Evolutionary conservation across 2,329 filamentous ascomycete genomes (phyloP).

Genomic region (Arthrobotrys conoides): DNA sequence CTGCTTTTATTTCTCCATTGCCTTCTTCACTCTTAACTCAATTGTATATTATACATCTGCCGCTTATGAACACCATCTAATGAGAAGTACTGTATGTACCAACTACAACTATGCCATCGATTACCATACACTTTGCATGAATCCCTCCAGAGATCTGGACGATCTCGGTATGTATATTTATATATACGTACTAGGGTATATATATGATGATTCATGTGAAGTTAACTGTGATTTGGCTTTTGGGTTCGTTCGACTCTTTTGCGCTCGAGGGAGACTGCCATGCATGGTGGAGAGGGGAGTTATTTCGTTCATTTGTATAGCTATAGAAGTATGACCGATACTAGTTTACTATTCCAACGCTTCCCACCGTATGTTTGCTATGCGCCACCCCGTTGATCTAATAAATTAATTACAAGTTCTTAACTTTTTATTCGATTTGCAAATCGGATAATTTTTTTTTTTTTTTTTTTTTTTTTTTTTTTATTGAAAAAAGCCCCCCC

Average conservation of each 20-base stretch:
- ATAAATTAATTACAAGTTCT: constrained; percentile 23
- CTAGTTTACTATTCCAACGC: neutral
- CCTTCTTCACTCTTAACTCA: neutral
- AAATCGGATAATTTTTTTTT: constrained; percentile 26
- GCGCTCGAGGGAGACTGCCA: no score
- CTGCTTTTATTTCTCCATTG: neutral
- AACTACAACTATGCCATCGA: neutral
- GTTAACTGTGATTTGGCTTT: no score
- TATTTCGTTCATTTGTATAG: constrained; percentile 20
- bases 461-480: constrained; percentile 2
- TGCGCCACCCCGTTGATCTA: constrained; percentile 17
- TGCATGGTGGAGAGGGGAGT: constrained; percentile 14
- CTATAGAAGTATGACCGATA: neutral
- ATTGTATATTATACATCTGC: constrained; percentile 23
- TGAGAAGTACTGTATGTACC: constrained; percentile 9
- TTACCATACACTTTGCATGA: no score
- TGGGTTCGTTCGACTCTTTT: no score
- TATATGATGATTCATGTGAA: neutral
- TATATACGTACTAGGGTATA: neutral
- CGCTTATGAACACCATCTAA: constrained; percentile 5
- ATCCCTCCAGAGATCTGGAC: no score
- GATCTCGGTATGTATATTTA: no score
- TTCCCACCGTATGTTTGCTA: constrained; percentile 7
- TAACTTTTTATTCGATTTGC: constrained; percentile 10
- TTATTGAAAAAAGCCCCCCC: neutral